A percentile compares a stretch with the other conserved stretches of the same genome.
Evolutionary conservation across 768 basidiomycete genomes (phyloP).

Genomic region (Kwoniella sp.): DNA sequence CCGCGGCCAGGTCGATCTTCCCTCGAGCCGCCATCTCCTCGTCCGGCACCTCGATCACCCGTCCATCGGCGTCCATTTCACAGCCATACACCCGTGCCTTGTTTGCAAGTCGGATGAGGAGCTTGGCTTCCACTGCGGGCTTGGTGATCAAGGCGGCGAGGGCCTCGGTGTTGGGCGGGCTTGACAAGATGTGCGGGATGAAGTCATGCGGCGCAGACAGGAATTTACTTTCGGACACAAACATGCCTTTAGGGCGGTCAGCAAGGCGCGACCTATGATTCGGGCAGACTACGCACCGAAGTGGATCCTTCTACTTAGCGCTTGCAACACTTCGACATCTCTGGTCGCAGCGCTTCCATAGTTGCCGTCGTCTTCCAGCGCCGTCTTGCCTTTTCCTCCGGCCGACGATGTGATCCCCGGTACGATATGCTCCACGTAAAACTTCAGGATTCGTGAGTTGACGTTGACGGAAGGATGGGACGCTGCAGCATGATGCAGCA

Average conservation of each 20-base stretch:
- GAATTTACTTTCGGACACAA: conserved; percentile 98
- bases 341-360: conserved; percentile 92
- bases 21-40: conserved; percentile 34
- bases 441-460: conserved; percentile 77
- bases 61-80: conserved; percentile 59
- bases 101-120: conserved; percentile 76
- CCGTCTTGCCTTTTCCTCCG: conserved; percentile 62
- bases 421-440: conserved; percentile 83
- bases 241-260: conserved; percentile 66
- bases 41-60: conserved; percentile 40
- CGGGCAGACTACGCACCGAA: conserved; percentile 68
- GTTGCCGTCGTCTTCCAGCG: conserved; percentile 82
- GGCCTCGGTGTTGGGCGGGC: conserved; percentile 63
- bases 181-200: conserved; percentile 78
- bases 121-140: conserved; percentile 82
- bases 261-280: not conserved
- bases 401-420: conserved; percentile 71
- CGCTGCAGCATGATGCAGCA: conserved; percentile 57
- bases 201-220: conserved; percentile 76
- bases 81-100: conserved; percentile 75
- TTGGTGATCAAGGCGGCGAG: conserved; percentile 91
- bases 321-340: conserved; percentile 93
- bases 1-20: conserved; percentile 88
- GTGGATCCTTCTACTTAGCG: conserved; percentile 96
- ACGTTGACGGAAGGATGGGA: conserved; percentile 62